phyloP scores from a whole-genome alignment of 257 asterid species.

The Anisodus acutangulus region DNA sequence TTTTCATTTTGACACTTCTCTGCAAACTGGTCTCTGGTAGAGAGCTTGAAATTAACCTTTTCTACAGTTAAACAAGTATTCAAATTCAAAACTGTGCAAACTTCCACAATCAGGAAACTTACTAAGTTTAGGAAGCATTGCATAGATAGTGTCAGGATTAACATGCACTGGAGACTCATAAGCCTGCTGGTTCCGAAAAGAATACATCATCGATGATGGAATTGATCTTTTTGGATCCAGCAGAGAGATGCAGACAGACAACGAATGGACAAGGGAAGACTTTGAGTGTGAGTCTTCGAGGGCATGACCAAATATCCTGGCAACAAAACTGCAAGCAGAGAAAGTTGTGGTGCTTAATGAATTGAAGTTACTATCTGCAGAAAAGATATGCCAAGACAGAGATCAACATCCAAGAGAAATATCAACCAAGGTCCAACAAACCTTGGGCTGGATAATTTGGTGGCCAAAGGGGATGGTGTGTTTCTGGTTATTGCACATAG shows the following conservation, averaged over 20 bases:
- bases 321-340: constrained; percentile 71
- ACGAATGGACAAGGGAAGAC: constrained; percentile 84
- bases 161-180: constrained; percentile 76
- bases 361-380: constrained; percentile 21
- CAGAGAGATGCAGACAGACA: constrained; percentile 86
- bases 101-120: not conserved
- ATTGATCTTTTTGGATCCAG: constrained; percentile 91
- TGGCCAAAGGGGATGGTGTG: constrained; percentile 81
- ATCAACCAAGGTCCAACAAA: constrained; percentile 40
- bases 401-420: constrained; percentile 26
- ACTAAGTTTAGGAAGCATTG: constrained; percentile 98
- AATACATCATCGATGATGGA: constrained; percentile 70
- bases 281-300: constrained; percentile 80
- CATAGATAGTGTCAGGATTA: constrained; percentile 83
- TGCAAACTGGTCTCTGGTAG: not conserved
- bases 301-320: constrained; percentile 85
- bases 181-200: constrained; percentile 78
- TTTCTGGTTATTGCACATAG: constrained; percentile 92
- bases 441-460: constrained; percentile 93
- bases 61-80: not conserved
- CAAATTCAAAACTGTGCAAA: not conserved
- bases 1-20: not conserved
- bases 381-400: constrained; percentile 21
- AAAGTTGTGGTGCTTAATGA: constrained; percentile 32
- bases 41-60: constrained; percentile 12